Base-by-base conservation (phyloP, 148 eudicot species). In the Talinum fruticosum region DNA sequence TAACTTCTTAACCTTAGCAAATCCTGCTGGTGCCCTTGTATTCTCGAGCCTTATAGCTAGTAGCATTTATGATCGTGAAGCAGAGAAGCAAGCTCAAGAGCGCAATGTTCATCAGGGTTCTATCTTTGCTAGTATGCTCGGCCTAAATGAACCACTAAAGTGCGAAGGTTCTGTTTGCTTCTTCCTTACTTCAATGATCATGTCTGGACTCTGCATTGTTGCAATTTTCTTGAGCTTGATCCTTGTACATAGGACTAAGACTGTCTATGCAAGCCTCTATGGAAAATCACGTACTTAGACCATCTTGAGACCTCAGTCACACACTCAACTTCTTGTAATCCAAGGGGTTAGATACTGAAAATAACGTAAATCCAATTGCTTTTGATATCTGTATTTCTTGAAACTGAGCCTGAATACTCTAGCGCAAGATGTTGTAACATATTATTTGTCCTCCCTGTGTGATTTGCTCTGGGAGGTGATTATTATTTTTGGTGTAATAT, bases 1-100 rank as follows among this genome's bases (percentile, higher is more conserved):
- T 75, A 93, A 96, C 85, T 93, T 96, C 78, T 89, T 96, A 49
- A 93, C 97, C 38, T 80, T 93, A 66, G 97, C 99, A 30, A 96
- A 88, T 76, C 98, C 99, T 12, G 97, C 89, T 1, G 99, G 99
- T 54, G 90, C 99, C 4, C 82, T 96, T 15, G 85, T 96, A 75
- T 87, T 93, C 77, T 93, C 98, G 2, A 92, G 99, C 44, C 69
- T 91, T 44, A 86, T 96, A 35, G 98, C 99, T 2, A 93, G 99
- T 80, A 78, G 84, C 66, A 91, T 96, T 79, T 96, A 96, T 72
- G 99, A 96, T 72, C 75, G 83, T 49, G 98, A 96, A 83, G 99
- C 99, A 23, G 97, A 87, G 77, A 91, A 88, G 87, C 99, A 96
- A 82, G 88, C 92, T 71, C 81, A 81, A 64, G 79, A 75, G 30